Evolutionary conservation across 306 rosid species (phyloP).

Genomic region (Vigna angularis): DNA sequence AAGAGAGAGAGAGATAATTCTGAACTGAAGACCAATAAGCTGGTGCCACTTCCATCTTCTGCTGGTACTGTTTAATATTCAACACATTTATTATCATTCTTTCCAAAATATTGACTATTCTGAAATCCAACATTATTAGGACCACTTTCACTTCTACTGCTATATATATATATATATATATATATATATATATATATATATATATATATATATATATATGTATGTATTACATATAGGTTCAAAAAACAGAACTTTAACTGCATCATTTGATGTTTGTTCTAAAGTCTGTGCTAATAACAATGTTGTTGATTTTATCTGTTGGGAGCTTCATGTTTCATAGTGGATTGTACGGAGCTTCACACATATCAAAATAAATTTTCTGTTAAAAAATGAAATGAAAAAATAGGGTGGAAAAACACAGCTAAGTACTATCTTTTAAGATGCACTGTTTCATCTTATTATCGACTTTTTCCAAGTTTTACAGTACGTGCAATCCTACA

Average conservation of each 20-base stretch:
- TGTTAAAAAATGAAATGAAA: neutral
- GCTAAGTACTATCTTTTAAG: neutral
- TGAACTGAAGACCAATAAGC: neutral
- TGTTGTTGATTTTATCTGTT: neutral
- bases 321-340: neutral
- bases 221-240: too few relatives aligned
- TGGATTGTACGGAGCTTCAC: neutral
- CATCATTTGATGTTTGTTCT: neutral
- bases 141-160: neutral
- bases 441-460: neutral
- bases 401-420: neutral
- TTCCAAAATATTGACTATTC: neutral
- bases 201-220: neutral
- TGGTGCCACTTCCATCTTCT: neutral
- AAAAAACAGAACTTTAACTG: neutral
- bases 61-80: neutral
- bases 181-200: neutral
- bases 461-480: neutral
- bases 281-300: neutral
- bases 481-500: neutral
- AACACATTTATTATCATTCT: neutral
- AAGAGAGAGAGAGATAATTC: neutral
- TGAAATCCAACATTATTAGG: neutral
- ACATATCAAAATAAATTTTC: too few relatives aligned
- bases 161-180: neutral